phyloP scores from a whole-genome alignment of 73 alveolate species.

The Paramecium pentaurelia region DNA sequence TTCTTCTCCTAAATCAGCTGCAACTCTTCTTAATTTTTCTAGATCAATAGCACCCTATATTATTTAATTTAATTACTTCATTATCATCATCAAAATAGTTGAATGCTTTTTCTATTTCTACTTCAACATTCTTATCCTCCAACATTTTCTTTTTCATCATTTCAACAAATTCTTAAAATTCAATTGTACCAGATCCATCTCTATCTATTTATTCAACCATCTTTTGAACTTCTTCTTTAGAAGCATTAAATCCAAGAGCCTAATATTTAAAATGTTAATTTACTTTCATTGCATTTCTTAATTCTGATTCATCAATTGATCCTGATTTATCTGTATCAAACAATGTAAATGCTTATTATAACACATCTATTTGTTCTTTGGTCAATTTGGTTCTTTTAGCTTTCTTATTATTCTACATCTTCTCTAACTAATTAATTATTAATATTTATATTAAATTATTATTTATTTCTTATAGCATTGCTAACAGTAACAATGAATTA shows the following conservation, averaged over 20 bases:
- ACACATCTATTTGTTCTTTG: slow-evolving; percentile 54
- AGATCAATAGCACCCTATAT: slow-evolving; percentile 56
- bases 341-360: slow-evolving; percentile 51
- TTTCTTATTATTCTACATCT: slow-evolving; percentile 27
- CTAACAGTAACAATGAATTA: background rate
- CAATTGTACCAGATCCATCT: slow-evolving; percentile 92
- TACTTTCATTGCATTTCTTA: slow-evolving; percentile 61
- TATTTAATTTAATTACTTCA: slow-evolving; percentile 18
- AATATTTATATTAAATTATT: background rate
- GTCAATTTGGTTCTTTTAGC: slow-evolving; percentile 57
- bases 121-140: slow-evolving; percentile 89
- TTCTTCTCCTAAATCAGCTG: slow-evolving; percentile 57
- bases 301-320: slow-evolving; percentile 58
- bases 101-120: slow-evolving; percentile 94
- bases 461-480: background rate
- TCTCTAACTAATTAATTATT: background rate
- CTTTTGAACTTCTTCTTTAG: slow-evolving; percentile 70
- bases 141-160: slow-evolving; percentile 94
- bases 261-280: background rate
- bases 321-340: slow-evolving; percentile 65
- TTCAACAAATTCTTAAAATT: slow-evolving; percentile 80
- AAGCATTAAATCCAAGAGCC: slow-evolving; percentile 64
- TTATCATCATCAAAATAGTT: slow-evolving; percentile 94
- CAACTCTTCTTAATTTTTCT: slow-evolving; percentile 55
- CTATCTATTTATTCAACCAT: slow-evolving; percentile 88